Conservation (phyloP, 805 yeast species). For the Ogataea paraovalis region DNA sequence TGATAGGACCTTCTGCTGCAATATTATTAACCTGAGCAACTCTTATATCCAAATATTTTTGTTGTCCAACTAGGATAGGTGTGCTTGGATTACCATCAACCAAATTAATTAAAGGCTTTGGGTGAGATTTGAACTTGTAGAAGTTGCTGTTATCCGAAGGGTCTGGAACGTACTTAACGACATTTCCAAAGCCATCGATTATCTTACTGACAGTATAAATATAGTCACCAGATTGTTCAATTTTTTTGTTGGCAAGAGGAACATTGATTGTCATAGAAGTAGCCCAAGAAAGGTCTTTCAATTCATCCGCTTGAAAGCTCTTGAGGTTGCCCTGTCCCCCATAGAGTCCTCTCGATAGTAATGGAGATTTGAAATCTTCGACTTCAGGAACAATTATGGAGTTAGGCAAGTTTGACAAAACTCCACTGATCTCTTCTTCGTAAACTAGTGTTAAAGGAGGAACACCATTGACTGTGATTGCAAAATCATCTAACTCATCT, state of each 20-base stretch:
- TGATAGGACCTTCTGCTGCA: slow-evolving; percentile 45
- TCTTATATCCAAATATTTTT: slow-evolving; percentile 31
- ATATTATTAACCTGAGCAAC: slow-evolving; percentile 21
- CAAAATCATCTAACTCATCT: slow-evolving; percentile 41
- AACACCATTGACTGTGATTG: slow-evolving; percentile 64
- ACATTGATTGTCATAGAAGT: slow-evolving; percentile 23
- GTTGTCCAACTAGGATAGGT: slow-evolving; percentile 29
- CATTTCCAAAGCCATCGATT: slow-evolving; percentile 65
- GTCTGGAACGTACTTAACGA: slow-evolving; percentile 39
- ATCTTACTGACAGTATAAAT: slow-evolving; percentile 54
- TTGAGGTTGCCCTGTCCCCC: slow-evolving; percentile 17
- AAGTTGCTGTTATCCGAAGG: slow-evolving; percentile 35
- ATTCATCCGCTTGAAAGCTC: slow-evolving; percentile 30
- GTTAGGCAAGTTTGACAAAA: slow-evolving; percentile 25
- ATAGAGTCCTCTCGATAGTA: slow-evolving; percentile 32
- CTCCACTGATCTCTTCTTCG: slow-evolving; percentile 40
- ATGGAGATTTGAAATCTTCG: slow-evolving; percentile 45
- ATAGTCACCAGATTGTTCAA: slow-evolving; percentile 45
- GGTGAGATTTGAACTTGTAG: slow-evolving; percentile 48
- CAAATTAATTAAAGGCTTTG: slow-evolving; percentile 49
- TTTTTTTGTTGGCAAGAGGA: slow-evolving; percentile 24
- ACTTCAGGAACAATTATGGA: slow-evolving; percentile 39
- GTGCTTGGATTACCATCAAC: slow-evolving; percentile 31
- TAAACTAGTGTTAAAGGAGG: slow-evolving; percentile 68
- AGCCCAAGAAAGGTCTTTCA: slow-evolving; percentile 38